phyloP scores from a whole-genome alignment of 2,329 filamentous ascomycete species.

The Parastagonospora nodorum region DNA sequence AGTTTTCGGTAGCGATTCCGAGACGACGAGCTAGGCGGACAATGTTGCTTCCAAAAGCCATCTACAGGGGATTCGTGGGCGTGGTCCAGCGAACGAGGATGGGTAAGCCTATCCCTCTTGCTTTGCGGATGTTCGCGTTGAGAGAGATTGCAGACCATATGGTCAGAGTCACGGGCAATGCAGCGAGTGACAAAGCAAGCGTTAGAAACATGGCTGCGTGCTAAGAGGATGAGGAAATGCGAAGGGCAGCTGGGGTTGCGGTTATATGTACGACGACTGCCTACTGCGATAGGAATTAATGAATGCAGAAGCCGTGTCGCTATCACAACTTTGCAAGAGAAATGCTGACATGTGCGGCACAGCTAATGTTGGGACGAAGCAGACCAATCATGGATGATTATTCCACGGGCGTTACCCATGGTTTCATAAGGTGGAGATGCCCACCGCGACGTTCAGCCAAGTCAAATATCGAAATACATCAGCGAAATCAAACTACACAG shows the following conservation, averaged over 20 bases:
- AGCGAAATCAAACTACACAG: too few species aligned
- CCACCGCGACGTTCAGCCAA: too few species aligned
- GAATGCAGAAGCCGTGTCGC: neutral
- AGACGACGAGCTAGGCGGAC: slow-evolving; percentile 3
- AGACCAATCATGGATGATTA: neutral
- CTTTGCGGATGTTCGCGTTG: slow-evolving; percentile 7
- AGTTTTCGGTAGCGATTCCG: slow-evolving; percentile 5
- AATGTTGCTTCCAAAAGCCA: slow-evolving; percentile 12
- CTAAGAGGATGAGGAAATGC: neutral
- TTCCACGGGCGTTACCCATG: neutral
- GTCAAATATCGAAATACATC: too few species aligned
- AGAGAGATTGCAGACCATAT: slow-evolving; percentile 10
- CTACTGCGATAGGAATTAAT: neutral
- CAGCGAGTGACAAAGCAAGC: slow-evolving; percentile 2
- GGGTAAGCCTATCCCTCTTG: slow-evolving; percentile 15
- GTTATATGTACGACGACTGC: neutral
- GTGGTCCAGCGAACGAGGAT: slow-evolving; percentile 17
- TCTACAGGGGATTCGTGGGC: slow-evolving; percentile 18
- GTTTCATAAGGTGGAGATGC: too few species aligned
- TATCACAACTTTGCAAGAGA: neutral
- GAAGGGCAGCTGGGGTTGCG: neutral
- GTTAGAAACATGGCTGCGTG: slow-evolving; percentile 4
- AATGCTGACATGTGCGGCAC: neutral
- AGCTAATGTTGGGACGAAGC: neutral
- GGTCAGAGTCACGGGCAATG: slow-evolving; percentile 5